A percentile compares a stretch with the other conserved stretches of the same genome.
These are phyloP conservation scores for Entoloma clypeatum DNA, from an alignment of 1,284 basidiomycete species.

Conservation along the genomic window DNA sequence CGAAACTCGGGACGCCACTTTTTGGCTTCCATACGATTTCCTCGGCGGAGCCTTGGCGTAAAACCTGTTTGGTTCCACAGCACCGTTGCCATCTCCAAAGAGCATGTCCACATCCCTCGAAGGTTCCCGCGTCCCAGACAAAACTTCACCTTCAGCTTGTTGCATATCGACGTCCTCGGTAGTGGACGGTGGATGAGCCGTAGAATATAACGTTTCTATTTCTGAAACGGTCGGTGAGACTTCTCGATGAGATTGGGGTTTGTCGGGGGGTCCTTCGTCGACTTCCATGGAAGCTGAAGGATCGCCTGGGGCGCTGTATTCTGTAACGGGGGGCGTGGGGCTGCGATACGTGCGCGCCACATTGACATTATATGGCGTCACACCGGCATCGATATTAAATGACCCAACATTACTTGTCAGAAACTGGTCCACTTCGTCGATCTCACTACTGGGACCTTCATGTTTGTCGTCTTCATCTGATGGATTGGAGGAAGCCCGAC, in stretches of 20 bases:
- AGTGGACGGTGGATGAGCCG: background rate
- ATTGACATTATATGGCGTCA: no score
- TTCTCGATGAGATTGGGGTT: background rate
- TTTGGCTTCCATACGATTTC: slow-evolving; percentile 36
- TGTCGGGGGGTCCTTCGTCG: slow-evolving; percentile 5
- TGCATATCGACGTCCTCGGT: slow-evolving; percentile 15
- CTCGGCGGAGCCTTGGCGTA: slow-evolving; percentile 10
- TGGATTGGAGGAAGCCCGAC: no score
- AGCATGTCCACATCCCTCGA: background rate
- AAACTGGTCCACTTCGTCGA: no score
- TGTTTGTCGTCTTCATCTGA: no score
- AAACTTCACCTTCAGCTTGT: no score
- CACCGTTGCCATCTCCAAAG: slow-evolving; percentile 5
- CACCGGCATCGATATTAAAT: no score
- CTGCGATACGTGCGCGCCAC: no score
- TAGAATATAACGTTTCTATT: background rate
- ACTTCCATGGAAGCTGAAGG: slow-evolving; percentile 14
- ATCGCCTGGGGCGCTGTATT: no score
- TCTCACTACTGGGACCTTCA: no score
- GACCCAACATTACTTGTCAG: no score
- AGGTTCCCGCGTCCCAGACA: slow-evolving; percentile 2
- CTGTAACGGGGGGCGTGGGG: no score
- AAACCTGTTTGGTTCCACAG: slow-evolving; percentile 10
- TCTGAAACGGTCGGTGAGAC: slow-evolving; percentile 13
- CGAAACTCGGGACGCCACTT: no score